Percentiles rank a stretch among this genome's conserved stretches.
phyloP scores from a whole-genome alignment of 2,329 filamentous ascomycete genomes.

The Colletotrichum truncatum region DNA sequence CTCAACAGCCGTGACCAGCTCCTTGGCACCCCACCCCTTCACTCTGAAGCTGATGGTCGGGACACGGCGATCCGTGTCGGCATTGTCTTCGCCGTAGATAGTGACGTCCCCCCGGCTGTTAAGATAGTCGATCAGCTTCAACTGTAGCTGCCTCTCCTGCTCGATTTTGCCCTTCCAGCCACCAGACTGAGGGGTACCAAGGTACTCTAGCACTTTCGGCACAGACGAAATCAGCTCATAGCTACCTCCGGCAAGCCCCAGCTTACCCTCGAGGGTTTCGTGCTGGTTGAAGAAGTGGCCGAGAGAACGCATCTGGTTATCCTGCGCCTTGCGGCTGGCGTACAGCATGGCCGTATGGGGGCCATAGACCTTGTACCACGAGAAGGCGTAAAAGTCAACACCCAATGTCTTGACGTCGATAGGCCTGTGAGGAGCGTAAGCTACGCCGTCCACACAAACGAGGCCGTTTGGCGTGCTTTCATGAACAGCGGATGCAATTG shows the following conservation, averaged over 20 bases:
- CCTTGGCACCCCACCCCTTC: slow-evolving; percentile 61
- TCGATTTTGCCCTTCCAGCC: slow-evolving; percentile 61
- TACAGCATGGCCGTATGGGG: slow-evolving; percentile 80
- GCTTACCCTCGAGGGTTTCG: slow-evolving; percentile 69
- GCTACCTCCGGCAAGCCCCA: slow-evolving; percentile 73
- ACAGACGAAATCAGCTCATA: slow-evolving; percentile 76
- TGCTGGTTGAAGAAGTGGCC: slow-evolving; percentile 75
- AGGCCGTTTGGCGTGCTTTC: slow-evolving; percentile 60
- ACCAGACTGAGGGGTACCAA: slow-evolving; percentile 49
- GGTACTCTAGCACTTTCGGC: slow-evolving; percentile 68
- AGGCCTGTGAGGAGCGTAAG: slow-evolving; percentile 77
- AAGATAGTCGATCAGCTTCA: slow-evolving; percentile 68
- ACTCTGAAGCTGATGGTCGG: slow-evolving; percentile 75
- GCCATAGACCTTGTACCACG: slow-evolving; percentile 86
- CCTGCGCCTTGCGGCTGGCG: slow-evolving; percentile 64
- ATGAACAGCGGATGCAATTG: slow-evolving; percentile 64
- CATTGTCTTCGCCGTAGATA: slow-evolving; percentile 65
- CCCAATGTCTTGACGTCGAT: slow-evolving; percentile 75
- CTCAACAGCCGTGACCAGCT: slow-evolving; percentile 71
- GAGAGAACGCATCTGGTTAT: slow-evolving; percentile 58
- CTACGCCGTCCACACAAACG: slow-evolving; percentile 79
- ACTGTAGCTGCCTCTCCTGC: slow-evolving; percentile 70
- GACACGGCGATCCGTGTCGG: slow-evolving; percentile 60
- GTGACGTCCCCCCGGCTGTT: slow-evolving; percentile 59
- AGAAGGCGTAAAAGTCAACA: slow-evolving; percentile 82